These are phyloP conservation scores for Bryum argenteum DNA, from an alignment of 225 moss, liverwort and hornwort species.

Conservation along the genomic window DNA sequence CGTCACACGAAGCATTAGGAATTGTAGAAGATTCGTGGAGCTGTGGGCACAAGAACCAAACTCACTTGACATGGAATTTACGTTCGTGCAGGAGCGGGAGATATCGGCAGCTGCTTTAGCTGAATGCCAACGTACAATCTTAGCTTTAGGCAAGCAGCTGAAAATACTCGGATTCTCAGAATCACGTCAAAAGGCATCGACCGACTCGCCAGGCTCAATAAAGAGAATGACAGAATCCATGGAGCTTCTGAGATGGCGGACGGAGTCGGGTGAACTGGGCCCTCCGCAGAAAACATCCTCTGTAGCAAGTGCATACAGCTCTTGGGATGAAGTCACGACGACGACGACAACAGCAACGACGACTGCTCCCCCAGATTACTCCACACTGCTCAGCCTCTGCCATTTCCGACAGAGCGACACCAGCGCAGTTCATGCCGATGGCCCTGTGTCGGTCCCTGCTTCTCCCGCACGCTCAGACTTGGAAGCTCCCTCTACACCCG, in stretches of 20 bases:
- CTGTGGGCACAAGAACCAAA: background rate
- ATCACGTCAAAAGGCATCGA: conserved; percentile 5
- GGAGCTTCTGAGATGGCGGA: conserved; percentile 59
- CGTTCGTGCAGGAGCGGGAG: conserved; percentile 38
- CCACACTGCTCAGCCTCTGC: background rate
- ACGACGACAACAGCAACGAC: too few relatives aligned
- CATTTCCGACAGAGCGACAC: background rate
- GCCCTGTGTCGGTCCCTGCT: conserved; percentile 36
- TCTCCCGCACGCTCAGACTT: conserved; percentile 37
- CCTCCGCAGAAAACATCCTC: conserved; percentile 19
- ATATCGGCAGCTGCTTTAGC: conserved; percentile 60
- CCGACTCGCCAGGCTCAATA: conserved; percentile 45
- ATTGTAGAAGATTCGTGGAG: background rate
- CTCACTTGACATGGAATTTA: too few relatives aligned
- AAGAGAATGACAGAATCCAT: conserved; percentile 50
- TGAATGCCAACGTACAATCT: conserved; percentile 60
- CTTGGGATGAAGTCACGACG: conserved; percentile 16
- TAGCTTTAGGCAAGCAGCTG: conserved; percentile 68
- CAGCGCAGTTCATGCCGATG: conserved; percentile 9
- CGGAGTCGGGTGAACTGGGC: conserved; percentile 36
- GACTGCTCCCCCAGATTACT: conserved; percentile 9
- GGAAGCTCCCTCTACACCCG: conserved; percentile 37
- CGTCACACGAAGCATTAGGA: background rate
- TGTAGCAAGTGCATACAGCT: conserved; percentile 18
- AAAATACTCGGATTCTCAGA: conserved; percentile 55